Base-by-base conservation (phyloP, 2,329 filamentous ascomycete species). In the Triangularia setosa region DNA sequence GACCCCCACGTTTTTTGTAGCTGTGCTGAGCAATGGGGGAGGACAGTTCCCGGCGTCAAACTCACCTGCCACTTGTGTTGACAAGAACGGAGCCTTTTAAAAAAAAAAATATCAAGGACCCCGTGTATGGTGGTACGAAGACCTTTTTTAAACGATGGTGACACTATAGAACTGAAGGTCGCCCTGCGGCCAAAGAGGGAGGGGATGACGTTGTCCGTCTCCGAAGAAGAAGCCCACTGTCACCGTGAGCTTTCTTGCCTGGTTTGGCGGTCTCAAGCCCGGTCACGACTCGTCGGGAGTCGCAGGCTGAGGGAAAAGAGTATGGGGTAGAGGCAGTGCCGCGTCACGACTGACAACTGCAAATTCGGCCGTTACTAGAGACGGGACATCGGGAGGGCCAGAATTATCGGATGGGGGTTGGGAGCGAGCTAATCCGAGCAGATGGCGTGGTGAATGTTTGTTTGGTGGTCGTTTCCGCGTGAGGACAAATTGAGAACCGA, bases 101-200 rank as follows among this genome's bases (percentile, higher is more conserved):
- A 23, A 48, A 53, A 55, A 59, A 56, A 23, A 48, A 53, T 48
- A 59, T 18, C 56, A 30, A 61, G 52, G 52, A 48, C 58, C 16
- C 40, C 23, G 33, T 48, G 40, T 48, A 21, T 48, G 14, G 33
- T 58, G 55, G 52, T 55, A 25, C 52, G 54, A 55, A 60, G 64
- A 65, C 60, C 59, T 56, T 48, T 66, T 65, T 59, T 18, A n/a
- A 68, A 70, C 60, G 61, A 68, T 59, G 74, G 75, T 77, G 73
- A 64, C 64, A 65, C 63, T 61, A 65, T 66, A 72, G 74, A 77
- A 81, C 73, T 71, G 72, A 78, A 81, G 83, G 83, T 83, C 83
- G 84, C 84, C n/a, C 83, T 81, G 84, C 83, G 83, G 79, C 84
- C 83, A 73, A 69, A 68, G 72, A 74, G 70, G 74, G 71, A 72